These are phyloP conservation scores for Biscutella auriculata DNA, from an alignment of 441 rosid species.

Conservation along the genomic window DNA sequence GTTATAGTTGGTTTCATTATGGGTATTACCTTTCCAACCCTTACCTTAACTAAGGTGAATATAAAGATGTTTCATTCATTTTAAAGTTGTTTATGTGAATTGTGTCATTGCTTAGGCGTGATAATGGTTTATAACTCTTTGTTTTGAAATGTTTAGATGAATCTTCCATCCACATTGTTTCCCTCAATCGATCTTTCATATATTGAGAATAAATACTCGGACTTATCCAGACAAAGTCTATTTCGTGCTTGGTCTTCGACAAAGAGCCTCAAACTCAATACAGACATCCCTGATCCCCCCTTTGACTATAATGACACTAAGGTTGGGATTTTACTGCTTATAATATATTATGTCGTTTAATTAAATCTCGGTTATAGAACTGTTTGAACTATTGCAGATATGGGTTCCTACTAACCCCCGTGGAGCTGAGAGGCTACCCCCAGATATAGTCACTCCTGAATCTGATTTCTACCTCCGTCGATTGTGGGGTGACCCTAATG, in stretches of 20 bases:
- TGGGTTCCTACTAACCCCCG: conserved; percentile 74
- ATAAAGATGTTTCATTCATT: background rate
- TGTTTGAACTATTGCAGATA: conserved; percentile 59
- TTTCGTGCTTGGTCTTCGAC: conserved; percentile 61
- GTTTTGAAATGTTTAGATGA: conserved; percentile 45
- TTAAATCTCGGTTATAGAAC: background rate
- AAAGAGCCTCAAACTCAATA: conserved; percentile 24
- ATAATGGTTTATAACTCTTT: background rate
- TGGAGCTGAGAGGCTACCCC: conserved; percentile 87
- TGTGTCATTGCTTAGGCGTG: conserved; percentile 1
- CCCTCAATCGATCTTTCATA: conserved; percentile 78
- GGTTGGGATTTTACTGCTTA: conserved; percentile 23
- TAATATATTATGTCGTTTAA: background rate
- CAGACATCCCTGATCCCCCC: conserved; percentile 18
- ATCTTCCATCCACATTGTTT: conserved; percentile 62
- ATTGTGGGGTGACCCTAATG: conserved; percentile 90
- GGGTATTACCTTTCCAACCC: conserved; percentile 68
- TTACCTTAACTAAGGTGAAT: conserved; percentile 69
- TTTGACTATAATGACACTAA: conserved; percentile 27
- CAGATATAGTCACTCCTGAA: conserved; percentile 64
- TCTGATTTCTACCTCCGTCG: conserved; percentile 73
- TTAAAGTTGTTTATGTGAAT: background rate
- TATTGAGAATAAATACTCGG: conserved; percentile 67
- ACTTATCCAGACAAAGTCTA: conserved; percentile 56
- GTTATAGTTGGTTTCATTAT: conserved; percentile 72